A percentile compares a stretch with the other conserved stretches of the same genome.
These are phyloP conservation scores for Fusarium secorum DNA, from an alignment of 2,329 filamentous ascomycete species.

Conservation along the genomic window DNA sequence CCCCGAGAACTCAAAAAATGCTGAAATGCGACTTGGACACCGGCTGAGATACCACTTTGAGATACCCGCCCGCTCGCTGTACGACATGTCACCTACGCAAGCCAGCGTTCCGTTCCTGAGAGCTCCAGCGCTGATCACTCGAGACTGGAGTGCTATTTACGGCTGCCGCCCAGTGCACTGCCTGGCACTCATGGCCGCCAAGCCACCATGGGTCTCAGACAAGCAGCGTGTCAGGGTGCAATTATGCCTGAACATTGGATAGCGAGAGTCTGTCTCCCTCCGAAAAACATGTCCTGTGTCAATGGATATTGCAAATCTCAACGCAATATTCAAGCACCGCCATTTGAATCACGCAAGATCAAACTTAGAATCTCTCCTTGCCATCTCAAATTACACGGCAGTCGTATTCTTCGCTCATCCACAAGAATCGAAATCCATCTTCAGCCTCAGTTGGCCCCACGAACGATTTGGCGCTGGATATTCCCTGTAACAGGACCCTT, in stretches of 20 bases:
- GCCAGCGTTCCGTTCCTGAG: slow-evolving; percentile 18
- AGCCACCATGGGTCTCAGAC: slow-evolving; percentile 32
- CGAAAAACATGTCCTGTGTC: not conserved
- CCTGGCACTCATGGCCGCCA: slow-evolving; percentile 11
- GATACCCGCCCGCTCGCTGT: not conserved
- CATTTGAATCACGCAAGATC: not conserved
- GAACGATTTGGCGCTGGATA: slow-evolving; percentile 5
- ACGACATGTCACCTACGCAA: slow-evolving; percentile 32
- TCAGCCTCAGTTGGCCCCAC: slow-evolving; percentile 7
- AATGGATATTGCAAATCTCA: not conserved
- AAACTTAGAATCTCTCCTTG: not conserved
- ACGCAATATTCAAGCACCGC: not conserved
- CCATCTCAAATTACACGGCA: not conserved
- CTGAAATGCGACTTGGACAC: not conserved
- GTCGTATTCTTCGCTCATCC: slow-evolving; percentile 13
- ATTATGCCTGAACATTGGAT: slow-evolving; percentile 12
- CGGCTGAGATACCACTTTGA: not conserved
- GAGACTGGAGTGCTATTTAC: slow-evolving; percentile 25
- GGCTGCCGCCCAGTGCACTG: slow-evolving; percentile 22
- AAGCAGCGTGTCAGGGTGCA: slow-evolving; percentile 11
- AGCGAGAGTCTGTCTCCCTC: not conserved
- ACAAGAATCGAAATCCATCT: not conserved
- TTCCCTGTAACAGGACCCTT: slow-evolving; percentile 21
- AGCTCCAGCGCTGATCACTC: slow-evolving; percentile 13
- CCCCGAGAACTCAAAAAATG: not conserved